Percentiles rank a stretch among this genome's conserved stretches.
Conservation (phyloP, 371 early-diverging fungal genomes). For the Cokeromyces recurvatus region DNA sequence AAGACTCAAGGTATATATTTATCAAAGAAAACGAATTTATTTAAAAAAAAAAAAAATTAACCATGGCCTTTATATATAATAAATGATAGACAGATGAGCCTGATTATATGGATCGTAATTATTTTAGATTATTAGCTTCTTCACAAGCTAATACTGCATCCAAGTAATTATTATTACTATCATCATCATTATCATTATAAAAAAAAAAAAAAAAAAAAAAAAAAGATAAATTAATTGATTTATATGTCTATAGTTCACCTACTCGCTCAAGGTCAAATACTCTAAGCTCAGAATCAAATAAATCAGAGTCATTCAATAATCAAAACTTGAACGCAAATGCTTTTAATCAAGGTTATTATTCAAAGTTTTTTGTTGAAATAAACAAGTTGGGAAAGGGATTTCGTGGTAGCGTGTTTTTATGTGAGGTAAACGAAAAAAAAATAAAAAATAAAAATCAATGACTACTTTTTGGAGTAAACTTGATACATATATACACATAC, state of each 20-base stretch:
- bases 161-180: constrained; percentile 28
- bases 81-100: constrained; percentile 23
- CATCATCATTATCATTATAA: background rate
- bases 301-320: background rate
- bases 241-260: constrained; percentile 10
- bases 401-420: constrained; percentile 87
- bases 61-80: no score
- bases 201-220: no score
- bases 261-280: constrained; percentile 13
- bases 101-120: constrained; percentile 61
- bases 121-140: constrained; percentile 57
- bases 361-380: constrained; percentile 87
- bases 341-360: constrained; percentile 91
- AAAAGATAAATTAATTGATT: no score
- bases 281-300: constrained; percentile 2
- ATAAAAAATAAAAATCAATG: no score
- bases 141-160: constrained; percentile 10
- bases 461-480: no score
- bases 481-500: no score
- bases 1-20: no score
- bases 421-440: constrained; percentile 61
- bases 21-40: no score
- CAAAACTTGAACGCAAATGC: constrained; percentile 42
- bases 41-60: no score
- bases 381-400: constrained; percentile 86